A percentile compares a stretch with the other conserved stretches of the same genome.
phyloP scores from a whole-genome alignment of 768 basidiomycete species.

The Lactarius hatsudake region DNA sequence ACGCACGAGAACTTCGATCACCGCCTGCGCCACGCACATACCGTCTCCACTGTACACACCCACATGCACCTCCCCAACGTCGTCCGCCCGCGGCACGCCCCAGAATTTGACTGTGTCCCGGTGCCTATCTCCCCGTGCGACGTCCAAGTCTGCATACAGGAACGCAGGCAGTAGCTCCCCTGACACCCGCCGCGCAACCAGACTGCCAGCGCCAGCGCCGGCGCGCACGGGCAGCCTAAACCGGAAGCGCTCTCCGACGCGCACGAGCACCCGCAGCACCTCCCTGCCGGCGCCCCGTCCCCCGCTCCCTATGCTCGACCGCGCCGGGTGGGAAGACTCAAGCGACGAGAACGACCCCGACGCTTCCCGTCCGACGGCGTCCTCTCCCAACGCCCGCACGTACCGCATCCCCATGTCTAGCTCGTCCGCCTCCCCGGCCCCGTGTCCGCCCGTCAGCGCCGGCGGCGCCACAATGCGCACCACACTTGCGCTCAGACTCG shows the following conservation, averaged over 20 bases:
- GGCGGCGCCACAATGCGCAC: constrained; percentile 34
- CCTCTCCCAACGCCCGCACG: constrained; percentile 64
- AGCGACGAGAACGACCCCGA: constrained; percentile 59
- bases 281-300: constrained; percentile 9
- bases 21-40: constrained; percentile 25
- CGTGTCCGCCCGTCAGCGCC: constrained; percentile 12
- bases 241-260: constrained; percentile 28
- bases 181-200: constrained; percentile 18
- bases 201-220: constrained; percentile 3
- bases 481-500: constrained; percentile 65
- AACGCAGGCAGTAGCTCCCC: constrained; percentile 25
- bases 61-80: constrained; percentile 26
- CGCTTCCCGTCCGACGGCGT: constrained; percentile 36
- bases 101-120: constrained; percentile 28
- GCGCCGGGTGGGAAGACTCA: constrained; percentile 53
- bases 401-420: constrained; percentile 68
- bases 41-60: constrained; percentile 22
- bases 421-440: constrained; percentile 52
- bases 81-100: constrained; percentile 27
- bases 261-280: constrained; percentile 26
- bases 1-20: constrained; percentile 27
- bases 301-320: constrained; percentile 23
- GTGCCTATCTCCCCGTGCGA: constrained; percentile 20
- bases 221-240: constrained; percentile 25
- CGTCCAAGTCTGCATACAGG: constrained; percentile 26